Conservation (phyloP, 352 stramenopile species). For the Pythium dissotocum region DNA sequence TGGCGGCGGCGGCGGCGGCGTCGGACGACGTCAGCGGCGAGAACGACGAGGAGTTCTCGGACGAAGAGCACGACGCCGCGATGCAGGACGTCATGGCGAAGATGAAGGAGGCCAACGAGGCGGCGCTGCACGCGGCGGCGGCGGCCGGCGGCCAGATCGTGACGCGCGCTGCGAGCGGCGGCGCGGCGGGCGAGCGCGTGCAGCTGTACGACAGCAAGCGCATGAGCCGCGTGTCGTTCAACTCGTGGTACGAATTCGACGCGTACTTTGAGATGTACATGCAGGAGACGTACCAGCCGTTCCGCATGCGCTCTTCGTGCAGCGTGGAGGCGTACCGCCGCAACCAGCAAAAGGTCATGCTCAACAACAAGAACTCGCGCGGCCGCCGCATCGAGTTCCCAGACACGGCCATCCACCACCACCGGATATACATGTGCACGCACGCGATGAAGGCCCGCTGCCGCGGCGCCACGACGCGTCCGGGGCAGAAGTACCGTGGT, state of each 20-base stretch:
- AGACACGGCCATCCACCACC: slow-evolving; percentile 79
- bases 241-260: slow-evolving; percentile 87
- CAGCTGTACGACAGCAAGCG: slow-evolving; percentile 80
- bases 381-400: slow-evolving; percentile 79
- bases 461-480: slow-evolving; percentile 70
- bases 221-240: slow-evolving; percentile 84
- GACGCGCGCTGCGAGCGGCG: slow-evolving; percentile 1
- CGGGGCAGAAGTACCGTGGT: slow-evolving; percentile 79
- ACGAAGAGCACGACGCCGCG: slow-evolving; percentile 57
- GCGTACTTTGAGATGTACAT: slow-evolving; percentile 89
- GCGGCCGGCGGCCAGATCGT: slow-evolving; percentile 31
- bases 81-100: slow-evolving; percentile 61
- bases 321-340: slow-evolving; percentile 80
- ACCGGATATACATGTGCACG: slow-evolving; percentile 90
- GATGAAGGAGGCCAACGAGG: slow-evolving; percentile 43
- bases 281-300: slow-evolving; percentile 86
- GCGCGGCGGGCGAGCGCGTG: slow-evolving; percentile 33
- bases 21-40: slow-evolving; percentile 31
- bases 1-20: slow-evolving; percentile 12
- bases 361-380: slow-evolving; percentile 86
- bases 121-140: slow-evolving; percentile 25
- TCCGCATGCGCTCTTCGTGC: slow-evolving; percentile 84
- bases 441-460: slow-evolving; percentile 86
- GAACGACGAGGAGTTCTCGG: slow-evolving; percentile 47
- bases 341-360: slow-evolving; percentile 88